phyloP scores from a whole-genome alignment of 306 rosid species.

The Arachis stenosperma region DNA sequence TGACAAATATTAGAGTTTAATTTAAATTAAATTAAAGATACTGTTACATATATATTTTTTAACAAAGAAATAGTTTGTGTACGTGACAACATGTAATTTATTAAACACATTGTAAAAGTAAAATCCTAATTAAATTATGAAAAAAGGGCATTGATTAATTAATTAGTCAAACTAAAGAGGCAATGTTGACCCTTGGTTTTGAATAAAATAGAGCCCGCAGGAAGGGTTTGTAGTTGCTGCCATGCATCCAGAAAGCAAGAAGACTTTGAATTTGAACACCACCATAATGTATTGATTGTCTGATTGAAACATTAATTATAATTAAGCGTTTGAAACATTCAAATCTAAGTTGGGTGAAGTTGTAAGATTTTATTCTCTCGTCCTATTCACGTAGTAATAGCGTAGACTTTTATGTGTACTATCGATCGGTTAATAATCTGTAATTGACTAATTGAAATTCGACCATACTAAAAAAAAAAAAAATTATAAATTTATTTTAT shows the following conservation, averaged over 20 bases:
- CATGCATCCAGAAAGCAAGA: slow-evolving; percentile 8
- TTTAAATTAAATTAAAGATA: no score
- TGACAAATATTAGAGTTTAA: no score
- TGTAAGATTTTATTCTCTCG: slow-evolving; percentile 4
- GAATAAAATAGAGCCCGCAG: slow-evolving; percentile 23
- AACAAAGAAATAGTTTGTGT: no score
- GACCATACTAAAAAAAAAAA: no score
- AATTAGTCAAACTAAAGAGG: not conserved
- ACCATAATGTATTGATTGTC: slow-evolving; percentile 34
- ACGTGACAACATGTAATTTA: no score
- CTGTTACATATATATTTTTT: no score
- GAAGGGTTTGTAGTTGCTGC: slow-evolving; percentile 12
- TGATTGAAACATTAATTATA: not conserved
- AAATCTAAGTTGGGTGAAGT: slow-evolving; percentile 7
- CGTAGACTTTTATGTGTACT: not conserved
- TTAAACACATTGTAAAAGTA: no score
- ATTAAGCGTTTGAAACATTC: slow-evolving; percentile 21
- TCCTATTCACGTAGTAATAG: not conserved
- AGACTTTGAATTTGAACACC: slow-evolving; percentile 40
- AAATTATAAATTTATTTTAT: no score
- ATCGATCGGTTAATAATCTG: no score
- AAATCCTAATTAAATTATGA: no score
- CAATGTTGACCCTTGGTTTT: not conserved
- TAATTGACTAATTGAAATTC: no score
- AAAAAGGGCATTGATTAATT: no score